Base-by-base conservation (phyloP, 2,329 filamentous ascomycete genomes). In the Epichloe baconii region DNA sequence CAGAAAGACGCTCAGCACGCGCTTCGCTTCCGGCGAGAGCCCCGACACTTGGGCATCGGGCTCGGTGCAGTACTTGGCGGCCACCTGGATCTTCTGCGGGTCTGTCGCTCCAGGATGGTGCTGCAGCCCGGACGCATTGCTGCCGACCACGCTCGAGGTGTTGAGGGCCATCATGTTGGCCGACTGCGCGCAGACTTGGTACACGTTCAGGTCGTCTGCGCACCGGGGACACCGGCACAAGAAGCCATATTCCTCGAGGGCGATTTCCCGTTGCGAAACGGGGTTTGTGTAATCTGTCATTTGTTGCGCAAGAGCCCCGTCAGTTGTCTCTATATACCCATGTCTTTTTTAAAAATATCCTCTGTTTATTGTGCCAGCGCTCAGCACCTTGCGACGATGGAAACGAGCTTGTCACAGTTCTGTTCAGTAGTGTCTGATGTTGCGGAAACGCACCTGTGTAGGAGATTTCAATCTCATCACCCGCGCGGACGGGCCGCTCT, bases 381-480 rank as follows among this genome's bases (percentile, higher is more conserved):
- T 4, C 31, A 31, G 31, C 31, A 11, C 31, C 31, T 31, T 31
- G 31, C 31, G 8, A 31, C 8, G 10, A 31, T 31, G 31, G 31
- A 4, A 4, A 31, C 8, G 3, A 11, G 31, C 8, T 31, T 31
- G 31, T 10, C 31, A 11, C 31, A 31, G 8, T 11, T 31, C 31
- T 31, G 3, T 11, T 1, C 31, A 31, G 31, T 10, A 11, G 3
- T 11, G 31, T 11, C 31, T 31, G 8, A 1, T 11, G 8, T 31
- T 31, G 11, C 8, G 31, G 31, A n/a, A 19, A 60, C 68, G 53
- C 64, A 76, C 80, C 78, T 37, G 79, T 77, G 56, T 83, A 83
- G 1, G 78, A 80, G 36, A 83, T 79, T 52, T 75, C 72, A 50
- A 83, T 72, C 64, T 82, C 77, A 26, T 81, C 73, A 7, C 71